A percentile compares a stretch with the other conserved stretches of the same genome.
Conservation (phyloP, 2,329 filamentous ascomycete species). For the Fusarium euwallaceae region DNA sequence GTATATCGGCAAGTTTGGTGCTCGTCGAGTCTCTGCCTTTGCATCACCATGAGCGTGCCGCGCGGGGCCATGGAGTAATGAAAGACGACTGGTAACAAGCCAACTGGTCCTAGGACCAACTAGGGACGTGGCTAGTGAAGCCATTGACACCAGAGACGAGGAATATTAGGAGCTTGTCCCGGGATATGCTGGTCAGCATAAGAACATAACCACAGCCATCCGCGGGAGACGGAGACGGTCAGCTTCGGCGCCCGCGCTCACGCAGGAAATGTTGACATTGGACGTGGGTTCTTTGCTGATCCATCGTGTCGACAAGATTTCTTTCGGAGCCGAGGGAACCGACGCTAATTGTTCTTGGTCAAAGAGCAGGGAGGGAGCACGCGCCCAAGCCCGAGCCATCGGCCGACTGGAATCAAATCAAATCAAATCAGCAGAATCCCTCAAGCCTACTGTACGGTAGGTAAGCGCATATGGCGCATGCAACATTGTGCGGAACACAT, state of each 20-base stretch:
- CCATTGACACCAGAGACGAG: constrained; percentile 7
- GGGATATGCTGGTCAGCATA: constrained; percentile 14
- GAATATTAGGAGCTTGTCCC: constrained; percentile 5
- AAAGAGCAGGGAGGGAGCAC: constrained; percentile 4
- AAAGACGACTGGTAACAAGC: not conserved
- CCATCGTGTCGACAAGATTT: constrained; percentile 7
- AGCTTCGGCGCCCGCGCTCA: constrained; percentile 3
- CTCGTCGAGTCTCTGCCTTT: not conserved
- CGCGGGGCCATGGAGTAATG: not conserved
- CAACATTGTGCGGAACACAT: constrained; percentile 30
- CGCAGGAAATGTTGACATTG: not conserved
- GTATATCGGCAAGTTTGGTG: constrained; percentile 14
- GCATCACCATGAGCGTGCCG: not conserved
- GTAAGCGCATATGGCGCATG: constrained; percentile 35
- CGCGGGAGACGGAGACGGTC: constrained; percentile 3
- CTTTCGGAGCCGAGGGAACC: constrained; percentile 43
- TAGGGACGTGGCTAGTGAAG: constrained; percentile 3
- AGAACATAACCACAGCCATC: not conserved
- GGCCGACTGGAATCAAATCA: constrained; percentile 36
- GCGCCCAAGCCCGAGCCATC: constrained; percentile 25
- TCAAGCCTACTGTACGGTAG: not conserved
- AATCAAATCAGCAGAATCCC: constrained; percentile 16
- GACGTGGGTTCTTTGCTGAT: constrained; percentile 18
- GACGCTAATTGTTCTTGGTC: constrained; percentile 20
- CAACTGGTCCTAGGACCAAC: not conserved